Base-by-base conservation (phyloP, 2,329 filamentous ascomycete species). In the Beauveria brongniartii region DNA sequence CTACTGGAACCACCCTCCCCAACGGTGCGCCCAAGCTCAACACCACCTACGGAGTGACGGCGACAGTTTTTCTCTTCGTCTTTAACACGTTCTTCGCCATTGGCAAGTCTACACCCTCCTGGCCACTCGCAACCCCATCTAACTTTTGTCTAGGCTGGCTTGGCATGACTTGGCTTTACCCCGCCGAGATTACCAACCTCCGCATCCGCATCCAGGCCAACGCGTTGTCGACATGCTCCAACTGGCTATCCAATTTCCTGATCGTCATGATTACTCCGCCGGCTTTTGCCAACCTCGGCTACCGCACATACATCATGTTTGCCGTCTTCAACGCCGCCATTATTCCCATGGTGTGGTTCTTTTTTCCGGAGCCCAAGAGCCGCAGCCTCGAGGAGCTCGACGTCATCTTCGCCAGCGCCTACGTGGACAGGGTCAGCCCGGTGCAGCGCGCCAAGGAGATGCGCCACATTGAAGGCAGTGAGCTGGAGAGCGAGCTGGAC, bases 331-430 rank as follows among this genome's bases (percentile, higher is more conserved):
- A 80, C 70, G 77, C 75, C 50, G 69, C 73, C 24, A 80, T 81
- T 63, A 65, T 81, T 18, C 79, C 79, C 1, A 73, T 78, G 62
- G 79, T 80, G 18, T 81, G 77, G 67, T 72, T 81, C 62, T 77
- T 80, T 65, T 81, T 80, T 64, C 81, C 81, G 0, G 82, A 84
- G 67, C 83, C 82, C 20, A 75, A 78, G 66, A 68, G 71, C 64
- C 79, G 82, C 8, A 82, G 78, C 16, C 76, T 89, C 37, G 87
- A 90, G 71, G 87, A 90, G 69, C 84, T 90, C 72, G 87, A 90
- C 67, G 78, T 82, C 61, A 85, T 90, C 6, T 62, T 60, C 52
- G 69, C 67, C 14, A 66, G 66, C 26, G 68, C 69, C 8, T 63
- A 69, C 46, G 52, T 53, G n/a, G 68, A 70, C 48, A 64, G 61